phyloP scores from a whole-genome alignment of 768 basidiomycete genomes.

The Calvatia gigantea region DNA sequence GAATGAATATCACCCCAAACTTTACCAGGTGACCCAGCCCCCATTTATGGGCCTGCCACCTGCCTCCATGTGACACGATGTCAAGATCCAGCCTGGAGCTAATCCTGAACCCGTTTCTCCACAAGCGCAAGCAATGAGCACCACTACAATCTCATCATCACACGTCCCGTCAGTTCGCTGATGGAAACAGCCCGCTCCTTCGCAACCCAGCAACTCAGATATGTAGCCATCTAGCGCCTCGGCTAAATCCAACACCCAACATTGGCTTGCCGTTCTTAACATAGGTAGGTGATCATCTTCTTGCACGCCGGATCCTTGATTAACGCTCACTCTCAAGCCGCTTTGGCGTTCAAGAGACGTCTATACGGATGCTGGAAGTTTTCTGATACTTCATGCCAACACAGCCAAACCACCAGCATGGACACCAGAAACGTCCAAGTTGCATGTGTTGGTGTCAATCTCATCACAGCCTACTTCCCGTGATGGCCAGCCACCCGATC shows the following conservation, averaged over 20 bases:
- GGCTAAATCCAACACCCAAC: not conserved
- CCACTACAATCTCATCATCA: constrained; percentile 5
- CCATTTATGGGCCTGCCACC: not conserved
- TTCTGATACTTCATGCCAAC: too few relatives aligned
- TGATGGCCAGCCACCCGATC: too few relatives aligned
- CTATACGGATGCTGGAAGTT: too few relatives aligned
- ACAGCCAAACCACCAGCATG: too few relatives aligned
- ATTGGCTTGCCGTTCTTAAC: too few relatives aligned
- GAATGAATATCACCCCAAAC: not conserved
- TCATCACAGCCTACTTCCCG: too few relatives aligned
- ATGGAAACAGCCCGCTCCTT: constrained; percentile 10
- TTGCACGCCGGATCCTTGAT: too few relatives aligned
- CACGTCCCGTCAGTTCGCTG: constrained; percentile 1
- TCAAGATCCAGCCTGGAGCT: not conserved
- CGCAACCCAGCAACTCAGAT: not conserved
- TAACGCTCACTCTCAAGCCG: too few relatives aligned
- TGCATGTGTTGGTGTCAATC: constrained; percentile 1
- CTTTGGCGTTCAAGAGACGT: too few relatives aligned
- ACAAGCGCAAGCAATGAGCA: not conserved
- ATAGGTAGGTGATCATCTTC: too few relatives aligned
- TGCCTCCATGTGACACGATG: constrained; percentile 6
- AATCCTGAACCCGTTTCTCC: not conserved
- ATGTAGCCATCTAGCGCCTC: not conserved
- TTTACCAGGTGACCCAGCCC: not conserved
- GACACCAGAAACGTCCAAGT: not conserved